Evolutionary conservation across 768 basidiomycete species (phyloP), one percentile per base, ranked within the genome.

Genomic region (Suillus subaureus): DNA sequence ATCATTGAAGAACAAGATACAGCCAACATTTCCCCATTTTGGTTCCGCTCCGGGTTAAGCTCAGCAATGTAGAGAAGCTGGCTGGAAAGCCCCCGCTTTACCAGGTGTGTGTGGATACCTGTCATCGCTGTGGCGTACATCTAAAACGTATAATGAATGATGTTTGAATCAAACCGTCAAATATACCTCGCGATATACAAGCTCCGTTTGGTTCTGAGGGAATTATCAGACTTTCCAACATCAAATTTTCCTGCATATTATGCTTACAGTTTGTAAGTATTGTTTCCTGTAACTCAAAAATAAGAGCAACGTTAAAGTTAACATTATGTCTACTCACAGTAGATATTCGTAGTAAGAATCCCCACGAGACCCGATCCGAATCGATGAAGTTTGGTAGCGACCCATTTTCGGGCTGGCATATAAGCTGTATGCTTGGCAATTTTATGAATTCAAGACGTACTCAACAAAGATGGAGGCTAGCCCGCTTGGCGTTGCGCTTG

Each of bases 301-400:
- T 70, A 28, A 73, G 52, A 37, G 18, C 1, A 21, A 28, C 18
- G 18, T 42, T 28, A 52, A 31, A 57, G 6, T 31, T 45, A 15
- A n/a, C 12, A 28, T 26, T 18, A 16, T 37, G 40, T 28, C 43
- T 12, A 76, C 86, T 79, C 67, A 92, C 91, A 96, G 72, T 18
- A 95, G 78, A 73, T 96, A 95, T 75, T 97, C 96, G 73, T 97
- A 99, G 78, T 89, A 98, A 3, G 93, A 95, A 75, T 99, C 96
- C 37, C 91, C 96, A 51, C 95, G 84, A 40, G 95, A 95, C 33
- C 96, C 96, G 26, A 99, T 85, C 15, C 96, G 88, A 67, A 99
- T 92, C 21, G 91, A 85, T 15, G 91, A 88, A 31, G 86, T 78
- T 23, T 88, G 76, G 67, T 87, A 90, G 62, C 76, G 79, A 23